phyloP scores from a whole-genome alignment of 2,329 filamentous ascomycete genomes.

The Colletotrichum agaves region DNA sequence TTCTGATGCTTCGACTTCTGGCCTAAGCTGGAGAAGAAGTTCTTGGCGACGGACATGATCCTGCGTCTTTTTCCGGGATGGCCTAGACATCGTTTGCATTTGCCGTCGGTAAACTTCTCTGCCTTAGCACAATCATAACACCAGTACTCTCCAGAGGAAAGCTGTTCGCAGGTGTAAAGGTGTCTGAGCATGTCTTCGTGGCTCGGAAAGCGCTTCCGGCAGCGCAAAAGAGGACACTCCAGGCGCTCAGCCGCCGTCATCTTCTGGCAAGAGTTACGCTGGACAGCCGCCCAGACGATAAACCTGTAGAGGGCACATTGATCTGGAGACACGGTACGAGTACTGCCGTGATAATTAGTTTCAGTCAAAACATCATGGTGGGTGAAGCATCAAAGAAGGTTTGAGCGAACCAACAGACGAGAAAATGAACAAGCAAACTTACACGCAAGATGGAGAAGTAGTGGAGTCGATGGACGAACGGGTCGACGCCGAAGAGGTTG shows the following conservation, averaged over 20 bases:
- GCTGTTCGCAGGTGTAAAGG: conserved; percentile 59
- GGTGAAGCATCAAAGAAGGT: neutral
- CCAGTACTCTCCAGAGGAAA: conserved; percentile 63
- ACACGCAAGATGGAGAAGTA: conserved; percentile 47
- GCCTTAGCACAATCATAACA: conserved; percentile 65
- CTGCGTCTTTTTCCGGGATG: conserved; percentile 62
- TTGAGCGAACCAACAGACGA: conserved; percentile 7
- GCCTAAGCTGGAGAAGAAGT: conserved; percentile 64
- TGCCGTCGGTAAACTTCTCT: conserved; percentile 63
- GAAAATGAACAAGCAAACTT: conserved; percentile 40
- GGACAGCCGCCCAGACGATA: conserved; percentile 66
- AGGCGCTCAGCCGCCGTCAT: conserved; percentile 60
- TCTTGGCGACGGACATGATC: conserved; percentile 64
- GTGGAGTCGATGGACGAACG: conserved; percentile 40
- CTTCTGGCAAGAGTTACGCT: conserved; percentile 60
- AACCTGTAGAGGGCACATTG: conserved; percentile 65
- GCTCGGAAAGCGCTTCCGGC: conserved; percentile 59
- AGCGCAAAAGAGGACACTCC: conserved; percentile 63
- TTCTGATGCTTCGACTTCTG: conserved; percentile 56
- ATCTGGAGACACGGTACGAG: conserved; percentile 56
- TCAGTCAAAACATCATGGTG: conserved; percentile 31
- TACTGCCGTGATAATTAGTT: conserved; percentile 47
- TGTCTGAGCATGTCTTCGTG: conserved; percentile 67
- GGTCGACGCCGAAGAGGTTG: conserved; percentile 41
- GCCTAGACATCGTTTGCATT: conserved; percentile 61